Percentiles rank a stretch among this genome's conserved stretches.
These are phyloP conservation scores for Mycena galericulata DNA, from an alignment of 768 basidiomycete species.

Conservation along the genomic window DNA sequence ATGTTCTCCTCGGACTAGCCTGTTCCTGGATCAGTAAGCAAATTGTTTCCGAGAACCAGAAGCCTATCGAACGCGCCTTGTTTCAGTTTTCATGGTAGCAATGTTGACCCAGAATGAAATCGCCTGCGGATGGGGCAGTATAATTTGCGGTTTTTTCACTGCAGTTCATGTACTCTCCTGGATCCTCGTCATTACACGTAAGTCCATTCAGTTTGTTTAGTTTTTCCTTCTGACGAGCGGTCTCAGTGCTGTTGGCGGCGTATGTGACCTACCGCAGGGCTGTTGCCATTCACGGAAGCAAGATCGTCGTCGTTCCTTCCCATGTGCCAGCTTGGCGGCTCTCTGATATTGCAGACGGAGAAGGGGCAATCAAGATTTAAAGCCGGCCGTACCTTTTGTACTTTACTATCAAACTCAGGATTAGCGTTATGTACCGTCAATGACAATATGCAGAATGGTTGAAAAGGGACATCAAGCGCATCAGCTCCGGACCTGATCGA, in stretches of 20 bases:
- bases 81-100: constrained; percentile 5
- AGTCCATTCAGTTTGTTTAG: neutral
- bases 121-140: neutral
- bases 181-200: constrained; percentile 18
- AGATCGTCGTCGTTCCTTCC: neutral
- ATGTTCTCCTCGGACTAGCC: constrained; percentile 6
- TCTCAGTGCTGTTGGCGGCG: constrained; percentile 21
- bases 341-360: neutral
- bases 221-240: neutral
- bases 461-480: too few species aligned
- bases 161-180: constrained; percentile 19
- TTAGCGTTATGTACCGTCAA: too few species aligned
- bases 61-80: too few species aligned
- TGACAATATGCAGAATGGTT: too few species aligned
- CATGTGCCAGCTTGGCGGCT: constrained; percentile 13
- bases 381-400: too few species aligned
- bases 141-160: constrained; percentile 1
- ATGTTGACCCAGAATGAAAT: neutral
- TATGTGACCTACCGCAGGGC: constrained; percentile 23
- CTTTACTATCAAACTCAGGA: too few species aligned
- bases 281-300: constrained; percentile 13
- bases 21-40: constrained; percentile 22
- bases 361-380: constrained; percentile 12
- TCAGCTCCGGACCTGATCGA: too few species aligned
- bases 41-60: neutral